Conservation (phyloP, 1,284 basidiomycete genomes). For the Melampsora occidentalis region DNA sequence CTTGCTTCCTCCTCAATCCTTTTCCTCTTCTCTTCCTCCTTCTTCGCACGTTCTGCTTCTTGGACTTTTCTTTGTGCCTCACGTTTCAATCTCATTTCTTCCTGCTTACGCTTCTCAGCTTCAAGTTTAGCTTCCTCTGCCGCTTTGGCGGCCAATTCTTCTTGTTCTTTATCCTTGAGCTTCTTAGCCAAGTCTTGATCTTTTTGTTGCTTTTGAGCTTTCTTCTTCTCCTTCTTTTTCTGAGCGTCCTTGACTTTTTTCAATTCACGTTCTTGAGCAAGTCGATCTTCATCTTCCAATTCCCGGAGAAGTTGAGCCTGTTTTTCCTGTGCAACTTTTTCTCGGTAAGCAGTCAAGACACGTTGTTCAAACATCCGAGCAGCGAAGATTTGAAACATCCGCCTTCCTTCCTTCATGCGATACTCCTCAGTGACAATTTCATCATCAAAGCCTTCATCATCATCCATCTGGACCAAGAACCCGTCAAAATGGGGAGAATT, state of each 20-base stretch:
- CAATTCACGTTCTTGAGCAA: slow-evolving; percentile 75
- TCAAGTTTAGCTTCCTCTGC: slow-evolving; percentile 56
- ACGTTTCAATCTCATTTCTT: slow-evolving; percentile 67
- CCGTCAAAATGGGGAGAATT: not conserved
- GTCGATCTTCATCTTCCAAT: slow-evolving; percentile 81
- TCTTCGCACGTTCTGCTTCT: slow-evolving; percentile 68
- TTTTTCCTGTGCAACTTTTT: slow-evolving; percentile 85
- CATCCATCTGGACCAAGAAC: slow-evolving; percentile 45
- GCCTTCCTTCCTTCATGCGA: slow-evolving; percentile 96
- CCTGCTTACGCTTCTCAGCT: slow-evolving; percentile 64
- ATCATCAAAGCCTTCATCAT: slow-evolving; percentile 52
- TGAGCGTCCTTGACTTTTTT: slow-evolving; percentile 95
- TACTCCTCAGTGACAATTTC: slow-evolving; percentile 62
- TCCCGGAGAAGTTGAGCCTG: slow-evolving; percentile 81
- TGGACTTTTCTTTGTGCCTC: slow-evolving; percentile 71
- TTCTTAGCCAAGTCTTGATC: slow-evolving; percentile 79
- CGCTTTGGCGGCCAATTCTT: slow-evolving; percentile 72
- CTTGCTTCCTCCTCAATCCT: slow-evolving; percentile 60
- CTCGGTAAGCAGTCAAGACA: slow-evolving; percentile 85
- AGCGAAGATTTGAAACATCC: slow-evolving; percentile 99
- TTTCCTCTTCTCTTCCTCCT: slow-evolving; percentile 58
- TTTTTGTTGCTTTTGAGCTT: slow-evolving; percentile 77
- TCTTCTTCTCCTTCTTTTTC: slow-evolving; percentile 98
- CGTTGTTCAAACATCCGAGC: slow-evolving; percentile 99
- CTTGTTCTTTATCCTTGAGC: slow-evolving; percentile 71